Conservation (phyloP, 805 yeast species). For the Metschnikowia colocasiae region DNA sequence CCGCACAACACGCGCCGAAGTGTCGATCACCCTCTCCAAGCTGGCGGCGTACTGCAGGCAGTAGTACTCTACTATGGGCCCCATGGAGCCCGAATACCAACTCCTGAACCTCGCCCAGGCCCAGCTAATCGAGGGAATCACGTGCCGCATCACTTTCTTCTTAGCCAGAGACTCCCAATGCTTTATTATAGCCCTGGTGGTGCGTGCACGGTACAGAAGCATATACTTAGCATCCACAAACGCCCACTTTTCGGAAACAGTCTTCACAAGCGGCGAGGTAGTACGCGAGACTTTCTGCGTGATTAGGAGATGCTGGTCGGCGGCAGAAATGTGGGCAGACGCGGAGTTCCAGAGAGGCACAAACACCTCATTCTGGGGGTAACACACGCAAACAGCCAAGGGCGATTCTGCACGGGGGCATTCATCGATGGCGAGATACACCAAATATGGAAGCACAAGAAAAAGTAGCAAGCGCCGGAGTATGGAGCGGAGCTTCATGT, state of each 20-base stretch:
- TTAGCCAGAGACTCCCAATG: neutral
- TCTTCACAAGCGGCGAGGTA: neutral
- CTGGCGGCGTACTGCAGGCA: constrained; percentile 9
- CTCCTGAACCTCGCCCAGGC: neutral
- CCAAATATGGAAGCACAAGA: constrained; percentile 8
- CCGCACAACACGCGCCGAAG: neutral
- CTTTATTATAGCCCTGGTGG: neutral
- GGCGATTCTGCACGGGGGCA: constrained; percentile 8
- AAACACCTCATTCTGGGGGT: neutral
- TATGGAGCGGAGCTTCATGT: neutral
- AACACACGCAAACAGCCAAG: neutral
- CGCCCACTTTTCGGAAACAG: neutral
- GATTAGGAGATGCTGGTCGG: constrained; percentile 5
- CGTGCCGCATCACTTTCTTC: neutral
- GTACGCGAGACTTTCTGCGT: constrained; percentile 4
- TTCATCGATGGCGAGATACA: constrained; percentile 11
- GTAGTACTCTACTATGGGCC: constrained; percentile 14
- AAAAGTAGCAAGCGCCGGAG: constrained; percentile 2
- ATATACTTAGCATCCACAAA: constrained; percentile 6
- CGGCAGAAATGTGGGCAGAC: neutral
- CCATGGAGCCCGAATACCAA: constrained; percentile 8
- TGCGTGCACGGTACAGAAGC: constrained; percentile 6
- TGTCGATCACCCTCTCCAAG: constrained; percentile 10
- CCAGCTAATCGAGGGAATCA: neutral
- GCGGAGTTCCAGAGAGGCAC: constrained; percentile 1